A percentile compares a stretch with the other conserved stretches of the same genome.
phyloP scores from a whole-genome alignment of 371 early-diverging fungal genomes.

The Mucor irregularis region DNA sequence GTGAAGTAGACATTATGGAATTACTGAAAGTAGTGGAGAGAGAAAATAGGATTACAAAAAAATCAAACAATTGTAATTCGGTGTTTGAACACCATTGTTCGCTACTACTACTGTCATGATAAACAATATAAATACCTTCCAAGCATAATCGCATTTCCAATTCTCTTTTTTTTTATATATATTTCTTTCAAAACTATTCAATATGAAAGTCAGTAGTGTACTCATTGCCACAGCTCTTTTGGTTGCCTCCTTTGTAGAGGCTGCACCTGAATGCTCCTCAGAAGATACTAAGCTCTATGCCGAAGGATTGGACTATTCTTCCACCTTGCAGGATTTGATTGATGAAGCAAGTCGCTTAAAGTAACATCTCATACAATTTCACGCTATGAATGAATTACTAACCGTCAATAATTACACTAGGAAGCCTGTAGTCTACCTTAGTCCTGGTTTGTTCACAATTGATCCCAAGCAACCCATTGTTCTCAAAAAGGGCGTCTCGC shows the following conservation, averaged over 20 bases:
- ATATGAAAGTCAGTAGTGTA: constrained; percentile 12
- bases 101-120: too few relatives aligned
- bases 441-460: constrained; percentile 27
- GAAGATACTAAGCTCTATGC: constrained; percentile 1
- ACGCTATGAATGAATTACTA: background rate
- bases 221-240: background rate
- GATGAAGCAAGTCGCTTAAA: constrained; percentile 27
- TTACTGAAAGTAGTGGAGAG: background rate
- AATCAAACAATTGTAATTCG: too few relatives aligned
- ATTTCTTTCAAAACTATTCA: background rate
- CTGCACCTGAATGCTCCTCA: constrained; percentile 14
- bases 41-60: constrained; percentile 3
- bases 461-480: constrained; percentile 19
- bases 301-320: constrained; percentile 6
- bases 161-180: background rate
- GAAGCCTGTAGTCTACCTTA: constrained; percentile 27
- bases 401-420: constrained; percentile 12
- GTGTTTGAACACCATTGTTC: too few relatives aligned
- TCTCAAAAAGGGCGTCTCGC: constrained; percentile 19
- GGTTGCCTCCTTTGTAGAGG: background rate
- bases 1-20: constrained; percentile 20
- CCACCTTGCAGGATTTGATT: constrained; percentile 30
- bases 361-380: constrained; percentile 7
- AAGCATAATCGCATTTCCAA: too few relatives aligned
- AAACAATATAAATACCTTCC: too few relatives aligned